Evolutionary conservation across 2,329 filamentous ascomycete species (phyloP).

Genomic region (Oidium heveae): DNA sequence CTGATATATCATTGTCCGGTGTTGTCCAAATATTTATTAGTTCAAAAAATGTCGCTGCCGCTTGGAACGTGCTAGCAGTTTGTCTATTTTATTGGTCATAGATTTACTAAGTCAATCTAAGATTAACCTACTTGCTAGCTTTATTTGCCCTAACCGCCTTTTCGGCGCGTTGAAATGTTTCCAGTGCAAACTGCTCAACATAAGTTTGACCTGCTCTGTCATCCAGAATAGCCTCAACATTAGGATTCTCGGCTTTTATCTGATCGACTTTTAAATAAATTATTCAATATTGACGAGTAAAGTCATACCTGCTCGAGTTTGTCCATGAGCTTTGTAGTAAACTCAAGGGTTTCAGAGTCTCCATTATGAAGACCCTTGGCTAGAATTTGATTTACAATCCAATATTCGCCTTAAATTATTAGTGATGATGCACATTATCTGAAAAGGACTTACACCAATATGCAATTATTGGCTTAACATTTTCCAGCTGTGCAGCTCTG

Average conservation of each 20-base stretch:
- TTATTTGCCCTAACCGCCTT: constrained; percentile 18
- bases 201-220: constrained; percentile 74
- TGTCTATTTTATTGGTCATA: constrained; percentile 27
- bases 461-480: constrained; percentile 61
- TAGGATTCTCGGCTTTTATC: constrained; percentile 46
- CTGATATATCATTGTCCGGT: constrained; percentile 45
- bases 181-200: constrained; percentile 77
- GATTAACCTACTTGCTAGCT: constrained; percentile 48
- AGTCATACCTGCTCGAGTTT: constrained; percentile 51
- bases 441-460: constrained; percentile 60
- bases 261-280: constrained; percentile 11
- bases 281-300: not conserved
- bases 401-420: constrained; percentile 47
- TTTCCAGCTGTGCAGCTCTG: constrained; percentile 63
- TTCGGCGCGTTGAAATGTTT: constrained; percentile 66
- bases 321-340: constrained; percentile 70
- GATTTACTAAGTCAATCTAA: not conserved
- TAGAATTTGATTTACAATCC: constrained; percentile 80
- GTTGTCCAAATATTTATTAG: constrained; percentile 63
- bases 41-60: constrained; percentile 78
- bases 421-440: constrained; percentile 2
- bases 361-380: constrained; percentile 50
- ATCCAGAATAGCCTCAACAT: constrained; percentile 65
- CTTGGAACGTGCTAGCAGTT: constrained; percentile 84
- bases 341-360: constrained; percentile 55